Conservation (phyloP, 495 filamentous ascomycete genomes). For the Aspergillus sparsus region DNA sequence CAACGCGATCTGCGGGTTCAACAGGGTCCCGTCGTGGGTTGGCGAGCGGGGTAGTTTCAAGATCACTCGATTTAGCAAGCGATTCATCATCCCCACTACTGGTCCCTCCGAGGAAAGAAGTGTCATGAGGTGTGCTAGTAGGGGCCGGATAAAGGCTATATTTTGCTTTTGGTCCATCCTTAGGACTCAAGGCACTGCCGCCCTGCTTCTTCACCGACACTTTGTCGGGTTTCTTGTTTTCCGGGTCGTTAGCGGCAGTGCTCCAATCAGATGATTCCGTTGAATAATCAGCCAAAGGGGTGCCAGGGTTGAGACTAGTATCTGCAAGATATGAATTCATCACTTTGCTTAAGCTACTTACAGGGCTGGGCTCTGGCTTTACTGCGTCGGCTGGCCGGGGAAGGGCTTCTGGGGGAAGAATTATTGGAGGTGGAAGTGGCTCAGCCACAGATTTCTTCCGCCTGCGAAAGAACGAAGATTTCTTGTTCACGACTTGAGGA, state of each 20-base stretch:
- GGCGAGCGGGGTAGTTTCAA: constrained; percentile 24
- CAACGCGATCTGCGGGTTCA: constrained; percentile 7
- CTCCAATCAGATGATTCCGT: constrained; percentile 30
- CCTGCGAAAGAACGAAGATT: constrained; percentile 89
- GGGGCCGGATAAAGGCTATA: constrained; percentile 34
- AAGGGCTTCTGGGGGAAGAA: constrained; percentile 41
- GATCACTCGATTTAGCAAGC: constrained; percentile 21
- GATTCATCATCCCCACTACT: constrained; percentile 52
- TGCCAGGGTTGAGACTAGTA: constrained; percentile 13
- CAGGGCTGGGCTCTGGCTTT: constrained; percentile 65
- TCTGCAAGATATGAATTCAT: constrained; percentile 82
- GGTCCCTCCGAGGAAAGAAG: constrained; percentile 50
- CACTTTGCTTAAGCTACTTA: constrained; percentile 80
- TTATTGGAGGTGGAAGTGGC: constrained; percentile 50
- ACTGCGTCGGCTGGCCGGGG: constrained; percentile 32
- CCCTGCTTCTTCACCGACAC: constrained; percentile 30
- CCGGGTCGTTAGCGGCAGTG: constrained; percentile 15
- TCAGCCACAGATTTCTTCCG: constrained; percentile 82
- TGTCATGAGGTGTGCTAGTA: constrained; percentile 35
- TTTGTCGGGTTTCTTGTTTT: constrained; percentile 22
- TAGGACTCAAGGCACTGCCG: constrained; percentile 29
- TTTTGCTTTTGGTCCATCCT: constrained; percentile 26
- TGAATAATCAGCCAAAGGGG: constrained; percentile 23
- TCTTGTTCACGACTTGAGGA: constrained; percentile 75
- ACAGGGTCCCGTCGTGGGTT: constrained; percentile 18